Percentiles rank a stretch among this genome's conserved stretches.
Evolutionary conservation across 306 rosid species (phyloP).

Genomic region (Casuarina equisetifolia): DNA sequence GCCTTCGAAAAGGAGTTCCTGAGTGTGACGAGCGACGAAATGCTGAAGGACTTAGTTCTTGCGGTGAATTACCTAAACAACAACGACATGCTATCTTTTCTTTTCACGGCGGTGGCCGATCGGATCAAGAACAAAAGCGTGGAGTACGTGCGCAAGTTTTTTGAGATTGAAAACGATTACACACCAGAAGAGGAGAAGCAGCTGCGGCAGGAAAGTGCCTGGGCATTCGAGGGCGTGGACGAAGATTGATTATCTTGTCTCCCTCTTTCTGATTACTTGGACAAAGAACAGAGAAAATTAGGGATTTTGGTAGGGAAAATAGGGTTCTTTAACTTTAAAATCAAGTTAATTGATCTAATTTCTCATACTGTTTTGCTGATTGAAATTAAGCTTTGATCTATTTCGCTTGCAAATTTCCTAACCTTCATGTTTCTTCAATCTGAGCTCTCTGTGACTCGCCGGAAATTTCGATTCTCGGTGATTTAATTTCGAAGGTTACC

Average conservation of each 20-base stretch:
- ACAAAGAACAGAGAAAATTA: too few relatives aligned
- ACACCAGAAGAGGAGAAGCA: conserved; percentile 36
- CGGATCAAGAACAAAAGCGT: conserved; percentile 35
- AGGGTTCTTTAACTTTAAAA: too few relatives aligned
- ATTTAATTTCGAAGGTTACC: too few relatives aligned
- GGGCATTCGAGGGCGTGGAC: conserved; percentile 41
- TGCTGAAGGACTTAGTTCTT: conserved; percentile 23
- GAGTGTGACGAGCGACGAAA: neutral
- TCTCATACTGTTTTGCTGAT: too few relatives aligned
- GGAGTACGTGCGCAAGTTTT: conserved; percentile 25
- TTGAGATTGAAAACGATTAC: conserved; percentile 34
- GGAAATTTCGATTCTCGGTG: too few relatives aligned
- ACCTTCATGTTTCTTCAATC: too few relatives aligned
- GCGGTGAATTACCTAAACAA: conserved; percentile 34
- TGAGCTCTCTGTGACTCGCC: too few relatives aligned
- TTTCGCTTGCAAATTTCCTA: too few relatives aligned
- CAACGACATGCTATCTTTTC: conserved; percentile 9
- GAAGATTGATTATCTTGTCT: conserved; percentile 23
- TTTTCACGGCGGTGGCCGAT: conserved; percentile 16
- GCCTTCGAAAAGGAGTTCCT: conserved; percentile 2
- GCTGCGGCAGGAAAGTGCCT: conserved; percentile 17
- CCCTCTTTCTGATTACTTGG: too few relatives aligned
- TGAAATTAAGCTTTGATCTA: too few relatives aligned
- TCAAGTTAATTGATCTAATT: too few relatives aligned
- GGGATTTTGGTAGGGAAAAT: too few relatives aligned